Conservation (phyloP, 805 yeast species). For the Millerozyma miso region DNA sequence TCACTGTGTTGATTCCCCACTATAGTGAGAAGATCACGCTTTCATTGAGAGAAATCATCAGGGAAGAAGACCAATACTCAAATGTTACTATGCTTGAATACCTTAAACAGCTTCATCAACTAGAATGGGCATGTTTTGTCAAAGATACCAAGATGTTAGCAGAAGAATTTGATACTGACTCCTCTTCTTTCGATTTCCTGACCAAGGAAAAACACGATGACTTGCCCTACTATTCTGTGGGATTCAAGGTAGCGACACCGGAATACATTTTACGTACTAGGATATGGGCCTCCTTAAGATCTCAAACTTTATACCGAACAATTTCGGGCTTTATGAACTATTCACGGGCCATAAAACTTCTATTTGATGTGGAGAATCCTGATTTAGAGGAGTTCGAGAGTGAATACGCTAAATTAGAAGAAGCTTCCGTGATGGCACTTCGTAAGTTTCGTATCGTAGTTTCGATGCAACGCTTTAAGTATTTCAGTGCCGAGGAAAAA, state of each 20-base stretch:
- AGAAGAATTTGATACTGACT: conserved; percentile 70
- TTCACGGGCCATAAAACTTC: conserved; percentile 89
- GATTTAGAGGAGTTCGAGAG: conserved; percentile 41
- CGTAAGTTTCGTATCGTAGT: conserved; percentile 78
- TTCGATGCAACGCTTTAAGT: conserved; percentile 80
- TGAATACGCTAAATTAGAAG: conserved; percentile 37
- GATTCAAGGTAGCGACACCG: conserved; percentile 96
- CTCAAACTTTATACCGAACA: conserved; percentile 95
- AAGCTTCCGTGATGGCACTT: conserved; percentile 63
- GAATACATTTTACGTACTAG: conserved; percentile 94
- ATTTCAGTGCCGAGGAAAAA: conserved; percentile 68
- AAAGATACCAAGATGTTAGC: conserved; percentile 94
- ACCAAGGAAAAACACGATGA: conserved; percentile 66
- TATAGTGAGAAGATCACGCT: conserved; percentile 90
- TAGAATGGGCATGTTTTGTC: conserved; percentile 97
- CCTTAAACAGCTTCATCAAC: conserved; percentile 90
- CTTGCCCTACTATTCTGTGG: conserved; percentile 91
- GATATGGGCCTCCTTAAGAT: conserved; percentile 97
- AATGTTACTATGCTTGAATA: conserved; percentile 92
- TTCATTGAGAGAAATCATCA: conserved; percentile 91
- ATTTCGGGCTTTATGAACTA: conserved; percentile 98
- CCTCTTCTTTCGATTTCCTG: conserved; percentile 12
- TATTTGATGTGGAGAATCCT: conserved; percentile 88
- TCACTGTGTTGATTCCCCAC: conserved; percentile 91
- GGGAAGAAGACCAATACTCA: conserved; percentile 95